Evolutionary conservation across 2,329 filamentous ascomycete species (phyloP), one percentile per base, ranked within the genome.

Genomic region (Orbilia brochopaga): DNA sequence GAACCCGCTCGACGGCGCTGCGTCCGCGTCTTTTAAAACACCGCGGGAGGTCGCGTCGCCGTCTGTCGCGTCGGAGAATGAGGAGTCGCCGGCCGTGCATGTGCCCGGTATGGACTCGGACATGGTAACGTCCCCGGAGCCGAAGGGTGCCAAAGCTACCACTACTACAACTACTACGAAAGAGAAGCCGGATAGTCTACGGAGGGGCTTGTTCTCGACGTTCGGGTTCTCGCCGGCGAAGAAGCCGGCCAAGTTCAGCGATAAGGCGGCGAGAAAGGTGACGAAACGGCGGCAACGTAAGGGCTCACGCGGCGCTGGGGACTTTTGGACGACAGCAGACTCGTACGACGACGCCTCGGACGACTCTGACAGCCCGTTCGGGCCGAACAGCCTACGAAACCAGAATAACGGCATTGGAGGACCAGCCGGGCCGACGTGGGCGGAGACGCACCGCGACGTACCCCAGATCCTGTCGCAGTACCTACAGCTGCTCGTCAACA

Each of bases 401-500:
- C 62, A n/a, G 10, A 37, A n/a, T 5, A 35, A 23, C 23, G n/a
- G 56, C 19, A 27, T n/a, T n/a, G n/a, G 11, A 40, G 19, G 44
- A 10, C 19, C 51, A 13, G 50, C 60, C 10, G 50, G 55, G 19
- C 54, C 54, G 11, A 74, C 58, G 17, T 75, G 75, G 74, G 73
- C 87, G 70, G 83, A 85, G 74, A 82, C 84, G 64, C 83, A 88
- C 75, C 85, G 85, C 2, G 83, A 84, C 64, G 83, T 85, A 17
- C 86, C 86, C 0, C 83, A 85, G 24, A 84, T 87, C 67, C 79
- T 87, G 44, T 85, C 84, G 53, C 82, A 83, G 72, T 88, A 86
- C 83, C 79, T 87, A 35, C 83, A 85, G 63, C 80, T 87, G 2
- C 77, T 83, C 1, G 84, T 91, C 80, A 91, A 91, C 78, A 78